These are phyloP conservation scores for Vishniacozyma victoriae DNA, from an alignment of 768 basidiomycete genomes.

Conservation along the genomic window DNA sequence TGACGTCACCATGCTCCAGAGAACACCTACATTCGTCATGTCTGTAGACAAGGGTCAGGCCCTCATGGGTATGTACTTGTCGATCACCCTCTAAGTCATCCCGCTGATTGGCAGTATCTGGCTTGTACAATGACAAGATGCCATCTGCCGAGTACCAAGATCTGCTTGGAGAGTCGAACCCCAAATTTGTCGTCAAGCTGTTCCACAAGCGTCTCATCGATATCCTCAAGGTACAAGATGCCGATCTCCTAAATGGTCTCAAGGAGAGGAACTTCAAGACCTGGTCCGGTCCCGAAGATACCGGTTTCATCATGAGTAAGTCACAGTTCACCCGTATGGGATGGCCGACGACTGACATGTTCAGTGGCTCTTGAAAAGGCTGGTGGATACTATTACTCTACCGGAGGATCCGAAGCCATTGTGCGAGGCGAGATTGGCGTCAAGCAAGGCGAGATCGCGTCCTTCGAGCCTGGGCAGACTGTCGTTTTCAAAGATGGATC, in stretches of 20 bases:
- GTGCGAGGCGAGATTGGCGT: conserved; percentile 66
- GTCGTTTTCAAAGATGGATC: conserved; percentile 38
- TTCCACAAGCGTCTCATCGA: conserved; percentile 49
- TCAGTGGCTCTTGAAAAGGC: conserved; percentile 36
- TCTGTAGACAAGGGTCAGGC: conserved; percentile 27
- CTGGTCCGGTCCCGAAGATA: conserved; percentile 24
- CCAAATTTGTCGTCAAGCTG: conserved; percentile 46
- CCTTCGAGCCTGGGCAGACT: conserved; percentile 40
- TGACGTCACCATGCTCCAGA: conserved; percentile 37
- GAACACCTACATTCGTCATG: conserved; percentile 38
- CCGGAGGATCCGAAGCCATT: conserved; percentile 58
- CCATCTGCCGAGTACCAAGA: conserved; percentile 56
- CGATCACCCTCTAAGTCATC: background rate
- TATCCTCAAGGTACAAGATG: conserved; percentile 56
- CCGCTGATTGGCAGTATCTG: conserved; percentile 12
- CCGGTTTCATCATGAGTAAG: conserved; percentile 48
- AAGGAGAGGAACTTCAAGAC: conserved; percentile 25
- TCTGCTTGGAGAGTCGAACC: conserved; percentile 53
- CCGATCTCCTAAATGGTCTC: conserved; percentile 39
- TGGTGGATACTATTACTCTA: conserved; percentile 40
- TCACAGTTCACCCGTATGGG: conserved; percentile 26
- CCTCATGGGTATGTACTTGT: conserved; percentile 9
- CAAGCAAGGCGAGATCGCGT: conserved; percentile 58
- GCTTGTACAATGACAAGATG: conserved; percentile 52
- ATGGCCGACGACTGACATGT: background rate